These are phyloP conservation scores for Lignosus rhinocerotis DNA, from an alignment of 1,284 basidiomycete genomes.

Conservation along the genomic window DNA sequence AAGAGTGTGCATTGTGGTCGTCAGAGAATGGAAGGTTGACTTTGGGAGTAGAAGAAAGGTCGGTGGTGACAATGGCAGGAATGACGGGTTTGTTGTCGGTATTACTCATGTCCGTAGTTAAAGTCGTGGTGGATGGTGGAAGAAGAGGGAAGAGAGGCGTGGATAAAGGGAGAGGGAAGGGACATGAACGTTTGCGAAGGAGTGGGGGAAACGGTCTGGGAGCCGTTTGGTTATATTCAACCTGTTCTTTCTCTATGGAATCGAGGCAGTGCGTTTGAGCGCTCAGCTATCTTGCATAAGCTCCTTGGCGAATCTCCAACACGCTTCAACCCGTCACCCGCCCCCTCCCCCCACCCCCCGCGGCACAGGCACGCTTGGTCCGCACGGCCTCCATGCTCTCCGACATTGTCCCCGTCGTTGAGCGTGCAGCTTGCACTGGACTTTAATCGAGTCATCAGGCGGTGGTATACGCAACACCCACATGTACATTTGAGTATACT, in stretches of 20 bases:
- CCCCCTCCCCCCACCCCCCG: not conserved
- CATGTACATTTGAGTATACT: not conserved
- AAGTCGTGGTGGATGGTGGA: not conserved
- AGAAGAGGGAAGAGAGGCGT: not conserved
- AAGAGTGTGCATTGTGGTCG: conserved; percentile 10
- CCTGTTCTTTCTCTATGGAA: not conserved
- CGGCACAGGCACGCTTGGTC: not conserved
- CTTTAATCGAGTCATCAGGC: not conserved
- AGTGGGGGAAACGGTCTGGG: not conserved
- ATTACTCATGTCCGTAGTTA: conserved; percentile 13
- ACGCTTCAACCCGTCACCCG: not conserved
- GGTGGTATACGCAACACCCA: not conserved
- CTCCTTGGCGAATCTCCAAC: not conserved
- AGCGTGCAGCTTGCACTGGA: not conserved
- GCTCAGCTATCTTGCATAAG: not conserved
- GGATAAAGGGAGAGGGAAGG: not conserved
- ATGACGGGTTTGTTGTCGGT: conserved; percentile 22
- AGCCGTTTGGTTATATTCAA: not conserved
- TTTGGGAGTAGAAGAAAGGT: conserved; percentile 26
- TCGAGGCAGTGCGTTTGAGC: not conserved
- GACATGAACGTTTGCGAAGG: not conserved
- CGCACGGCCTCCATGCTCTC: conserved; percentile 1
- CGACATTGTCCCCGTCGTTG: not conserved
- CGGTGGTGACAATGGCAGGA: conserved; percentile 29
- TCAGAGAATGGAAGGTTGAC: conserved; percentile 12